Base-by-base conservation (phyloP, 257 asterid species). In the Catharanthus roseus region DNA sequence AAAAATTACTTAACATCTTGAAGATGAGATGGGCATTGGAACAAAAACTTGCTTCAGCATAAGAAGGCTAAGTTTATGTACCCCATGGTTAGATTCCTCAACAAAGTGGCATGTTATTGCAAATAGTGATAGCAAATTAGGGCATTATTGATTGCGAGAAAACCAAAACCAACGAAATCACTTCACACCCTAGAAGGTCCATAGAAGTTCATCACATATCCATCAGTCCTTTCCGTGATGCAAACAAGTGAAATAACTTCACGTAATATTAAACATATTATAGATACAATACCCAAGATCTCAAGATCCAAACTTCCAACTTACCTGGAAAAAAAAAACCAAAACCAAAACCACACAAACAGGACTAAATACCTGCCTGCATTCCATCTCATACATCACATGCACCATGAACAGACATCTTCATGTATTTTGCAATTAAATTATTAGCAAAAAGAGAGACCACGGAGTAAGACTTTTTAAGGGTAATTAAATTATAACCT, bases 381-480 rank as follows among this genome's bases (percentile, higher is more conserved):
- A 24, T 10, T 62, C 21, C 12, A 65, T 49, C 53, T 61, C 56
- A 39, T 21, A 5, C 7, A 67, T 54, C 55, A 28, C 16, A 73
- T 65, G 36, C 58, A 44, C 6, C 41, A 10, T 50, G 65, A 36
- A 49, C 12, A 36, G 38, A 54, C 55, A n/a, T 61, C 24, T 65
- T 55, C 29, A 65, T 26, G 16, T 65, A 13, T 62, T 53, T 23
- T 19, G 19, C 23, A 29, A 34, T 21, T 18, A 18, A 49, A 45
- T 24, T 12, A 65, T 73, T 63, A 66, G 51, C 60, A 41, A 73
- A 36, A 44, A 31, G 68, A 74, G 63, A 39, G 28, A n/a, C n/a
- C n/a, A n/a, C n/a, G n/a, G n/a, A n/a, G n/a, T n/a, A n/a, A n/a
- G n/a, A n/a, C n/a, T n/a, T n/a, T 2, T 38, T 15, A 38, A 39